phyloP scores from a whole-genome alignment of 108 stramenopile genomes.

The Cylindrotheca closterium region DNA sequence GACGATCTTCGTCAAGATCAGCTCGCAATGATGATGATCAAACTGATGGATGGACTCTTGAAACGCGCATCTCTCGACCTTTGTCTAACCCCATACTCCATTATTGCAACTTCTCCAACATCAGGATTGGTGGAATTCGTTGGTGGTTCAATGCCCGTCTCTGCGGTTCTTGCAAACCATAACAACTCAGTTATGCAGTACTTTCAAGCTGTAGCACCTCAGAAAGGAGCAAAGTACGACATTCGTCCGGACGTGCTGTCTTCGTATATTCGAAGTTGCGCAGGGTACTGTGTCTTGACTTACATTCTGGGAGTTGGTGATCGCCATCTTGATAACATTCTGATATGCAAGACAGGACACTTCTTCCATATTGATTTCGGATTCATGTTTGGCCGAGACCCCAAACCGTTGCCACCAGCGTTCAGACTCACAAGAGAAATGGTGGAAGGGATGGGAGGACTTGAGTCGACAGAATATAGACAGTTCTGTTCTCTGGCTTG shows the following conservation, averaged over 20 bases:
- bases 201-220: constrained; percentile 67
- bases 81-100: constrained; percentile 65
- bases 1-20: constrained; percentile 99
- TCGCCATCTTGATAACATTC: constrained; percentile 84
- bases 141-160: constrained; percentile 85
- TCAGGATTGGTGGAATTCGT: constrained; percentile 97
- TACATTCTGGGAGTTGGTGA: constrained; percentile 93
- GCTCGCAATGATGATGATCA: constrained; percentile 95
- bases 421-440: constrained; percentile 92
- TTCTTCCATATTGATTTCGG: constrained; percentile 90
- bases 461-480: constrained; percentile 85
- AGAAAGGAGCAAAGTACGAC: constrained; percentile 67
- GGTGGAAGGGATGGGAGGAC: constrained; percentile 97
- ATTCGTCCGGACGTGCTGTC: constrained; percentile 82
- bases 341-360: constrained; percentile 74
- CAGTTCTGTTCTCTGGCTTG: constrained; percentile 94
- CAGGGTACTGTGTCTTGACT: constrained; percentile 99
- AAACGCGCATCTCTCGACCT: constrained; percentile 96
- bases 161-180: constrained; percentile 84
- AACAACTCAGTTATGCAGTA: constrained; percentile 78
- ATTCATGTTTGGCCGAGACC: constrained; percentile 87
- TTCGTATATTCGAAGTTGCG: constrained; percentile 92
- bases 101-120: constrained; percentile 90
- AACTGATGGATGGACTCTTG: constrained; percentile 95
- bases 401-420: constrained; percentile 94